Evolutionary conservation across 148 eudicot genomes (phyloP), one percentile per base, ranked within the genome.

Genomic region (Tetragonia tetragonoides): DNA sequence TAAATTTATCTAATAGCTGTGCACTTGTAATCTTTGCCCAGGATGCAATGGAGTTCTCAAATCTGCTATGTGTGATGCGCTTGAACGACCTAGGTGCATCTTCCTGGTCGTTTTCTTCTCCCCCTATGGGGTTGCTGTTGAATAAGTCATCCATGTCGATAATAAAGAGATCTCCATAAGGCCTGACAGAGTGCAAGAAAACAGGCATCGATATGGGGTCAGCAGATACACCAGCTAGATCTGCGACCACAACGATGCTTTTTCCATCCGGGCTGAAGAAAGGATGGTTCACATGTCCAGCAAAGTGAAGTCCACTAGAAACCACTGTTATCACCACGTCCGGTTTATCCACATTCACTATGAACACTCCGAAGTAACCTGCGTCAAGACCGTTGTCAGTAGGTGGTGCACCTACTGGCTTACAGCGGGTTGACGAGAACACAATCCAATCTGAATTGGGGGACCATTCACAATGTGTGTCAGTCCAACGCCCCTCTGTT

Each of bases 381-480:
- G 72, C n/a, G 17, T 76, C 78, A 9, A 68, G 71, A 14, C 53
- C 28, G 64, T 51, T 39, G 1, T 0, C 24, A 6, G 24, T 12
- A n/a, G 39, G 20, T 3, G 11, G 10, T 21, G 49, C 72, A 34
- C 28, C 41, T 10, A 6, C 7, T 0, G 64, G 37, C 56, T 65
- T 51, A 1, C 2, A 21, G 0, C 72, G 64, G 49, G 37, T 76
- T 1, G 78, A 76, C 5, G 72, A 66, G 63, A 76, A 76, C 46
- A 68, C 78, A 2, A 76, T 76, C 72, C 72, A 76, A 12, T 76
- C 20, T 16, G 61, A 18, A 0, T n/a, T 18, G 20, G 71, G 78
- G 2, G 71, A 76, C 72, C 78, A 76, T n/a, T 76, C 49, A 14
- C 78, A 66, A 20, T 76, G 78, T 9, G 78, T 76, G 62, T 76